Percentiles rank a stretch among this genome's conserved stretches.
Evolutionary conservation across 208 protist genomes (phyloP).

Genomic region (Tritrichomonas musculus): DNA sequence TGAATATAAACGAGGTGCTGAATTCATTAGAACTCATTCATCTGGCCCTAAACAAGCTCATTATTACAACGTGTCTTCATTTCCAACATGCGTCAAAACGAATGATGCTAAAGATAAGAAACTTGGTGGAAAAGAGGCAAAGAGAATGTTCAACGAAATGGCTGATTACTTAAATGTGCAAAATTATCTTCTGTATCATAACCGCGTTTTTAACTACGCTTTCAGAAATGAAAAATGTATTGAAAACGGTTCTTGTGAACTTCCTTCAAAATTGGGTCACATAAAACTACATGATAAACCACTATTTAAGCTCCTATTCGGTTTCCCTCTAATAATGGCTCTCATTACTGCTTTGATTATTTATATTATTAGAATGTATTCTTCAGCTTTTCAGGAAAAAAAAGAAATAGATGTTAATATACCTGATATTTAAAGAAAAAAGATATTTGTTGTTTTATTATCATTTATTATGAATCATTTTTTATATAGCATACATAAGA

Average conservation of each 20-base stretch:
- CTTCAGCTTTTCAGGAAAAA: no score
- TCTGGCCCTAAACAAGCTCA: background rate
- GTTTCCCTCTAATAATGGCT: no score
- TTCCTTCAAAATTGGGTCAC: no score
- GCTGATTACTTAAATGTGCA: background rate
- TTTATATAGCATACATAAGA: no score
- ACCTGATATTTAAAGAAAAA: no score
- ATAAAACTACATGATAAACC: no score
- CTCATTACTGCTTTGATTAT: no score
- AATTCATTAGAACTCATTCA: background rate
- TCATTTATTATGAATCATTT: no score
- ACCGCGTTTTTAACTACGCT: background rate
- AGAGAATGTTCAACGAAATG: background rate
- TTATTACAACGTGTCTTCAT: background rate
- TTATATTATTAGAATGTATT: no score
- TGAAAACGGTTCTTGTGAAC: background rate
- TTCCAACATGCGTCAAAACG: background rate
- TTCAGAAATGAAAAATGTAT: background rate
- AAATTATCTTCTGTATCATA: background rate
- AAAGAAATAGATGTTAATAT: no score
- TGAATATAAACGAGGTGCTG: background rate
- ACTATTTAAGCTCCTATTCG: no score
- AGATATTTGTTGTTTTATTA: no score
- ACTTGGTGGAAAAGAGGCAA: background rate
- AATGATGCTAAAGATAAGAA: background rate